These are phyloP conservation scores for Alloteropsis angusta DNA, from an alignment of 202 grass and related monocot species.

Conservation along the genomic window DNA sequence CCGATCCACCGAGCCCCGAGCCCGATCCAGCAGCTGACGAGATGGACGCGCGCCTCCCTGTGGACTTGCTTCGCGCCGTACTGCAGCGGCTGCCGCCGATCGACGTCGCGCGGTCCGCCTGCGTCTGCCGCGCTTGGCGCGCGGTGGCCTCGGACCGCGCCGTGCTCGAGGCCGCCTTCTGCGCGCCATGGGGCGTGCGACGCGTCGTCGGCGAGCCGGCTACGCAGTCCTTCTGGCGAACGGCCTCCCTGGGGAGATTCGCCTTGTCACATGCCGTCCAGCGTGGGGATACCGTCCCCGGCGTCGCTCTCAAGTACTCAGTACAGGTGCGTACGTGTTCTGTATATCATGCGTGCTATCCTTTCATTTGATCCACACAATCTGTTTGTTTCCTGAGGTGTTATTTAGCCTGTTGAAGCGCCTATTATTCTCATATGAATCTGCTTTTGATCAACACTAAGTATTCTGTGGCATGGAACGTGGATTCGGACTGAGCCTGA, in stretches of 20 bases:
- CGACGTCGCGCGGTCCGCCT: slow-evolving; percentile 68
- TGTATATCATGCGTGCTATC: not conserved
- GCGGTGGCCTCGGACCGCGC: slow-evolving; percentile 55
- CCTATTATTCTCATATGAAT: not conserved
- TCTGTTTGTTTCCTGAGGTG: not conserved
- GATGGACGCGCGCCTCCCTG: slow-evolving; percentile 45
- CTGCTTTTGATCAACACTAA: not conserved
- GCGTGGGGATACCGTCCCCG: slow-evolving; percentile 54
- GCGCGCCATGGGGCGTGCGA: slow-evolving; percentile 59
- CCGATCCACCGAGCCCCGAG: not conserved
- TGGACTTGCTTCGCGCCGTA: slow-evolving; percentile 67
- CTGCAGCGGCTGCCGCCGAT: slow-evolving; percentile 50
- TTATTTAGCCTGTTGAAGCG: not conserved
- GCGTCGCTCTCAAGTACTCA: slow-evolving; percentile 80
- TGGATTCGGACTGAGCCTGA: not conserved
- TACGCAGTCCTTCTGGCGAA: slow-evolving; percentile 69
- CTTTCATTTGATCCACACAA: not conserved
- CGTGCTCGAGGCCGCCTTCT: slow-evolving; percentile 57
- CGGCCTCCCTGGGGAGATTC: slow-evolving; percentile 45
- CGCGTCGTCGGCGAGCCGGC: slow-evolving; percentile 53
- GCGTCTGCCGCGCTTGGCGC: slow-evolving; percentile 76
- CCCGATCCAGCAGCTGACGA: slow-evolving; percentile 11
- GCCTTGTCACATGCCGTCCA: slow-evolving; percentile 68
- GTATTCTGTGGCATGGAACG: not conserved
- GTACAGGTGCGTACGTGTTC: slow-evolving; percentile 47